Base-by-base conservation (phyloP, 805 yeast genomes). In the Hyphopichia homilentoma region DNA sequence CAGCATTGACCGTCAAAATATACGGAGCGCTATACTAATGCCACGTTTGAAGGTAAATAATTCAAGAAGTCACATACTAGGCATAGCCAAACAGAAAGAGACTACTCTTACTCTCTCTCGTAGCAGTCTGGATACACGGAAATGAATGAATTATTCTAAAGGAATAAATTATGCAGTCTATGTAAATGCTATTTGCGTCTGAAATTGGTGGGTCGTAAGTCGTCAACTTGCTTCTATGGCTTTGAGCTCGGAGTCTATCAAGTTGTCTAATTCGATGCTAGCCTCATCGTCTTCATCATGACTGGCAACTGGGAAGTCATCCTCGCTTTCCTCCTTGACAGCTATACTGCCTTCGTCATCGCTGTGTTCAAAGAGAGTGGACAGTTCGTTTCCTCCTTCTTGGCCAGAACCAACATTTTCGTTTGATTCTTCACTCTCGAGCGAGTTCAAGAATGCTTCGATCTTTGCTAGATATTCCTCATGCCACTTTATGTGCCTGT, bases 401-500 rank as follows among this genome's bases (percentile, higher is more conserved):
- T 14, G 29, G 5, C n/a, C n/a, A n/a, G n/a, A n/a, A n/a, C n/a
- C n/a, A n/a, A n/a, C n/a, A n/a, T n/a, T n/a, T n/a, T n/a, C n/a
- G n/a, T n/a, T n/a, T n/a, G n/a, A n/a, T 7, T 36, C 39, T 12
- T 44, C 47, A 6, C 36, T 32, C 4, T 49, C 53, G 27, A 62
- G 39, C 0, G 59, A 44, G 4, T 38, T 42, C 38, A 63, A 50
- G 33, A 50, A 63, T 2, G 29, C 36, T 27, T 59, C 62, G 3
- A 64, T 50, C 36, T 52, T 58, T 26, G 42, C 34, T 32, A 57
- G 31, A 16, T 60, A 58, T 13, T 53, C 55, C 8, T 58, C 58
- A 43, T 77, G 82, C 81, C 81, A 77, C 24, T 49, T 53, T 30
- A 76, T 40, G 46, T 77, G 83, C 26, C 80, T 59, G 12, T 51